These are phyloP conservation scores for Gliomastix tumulicola DNA, from an alignment of 2,329 filamentous ascomycete species.

Conservation along the genomic window DNA sequence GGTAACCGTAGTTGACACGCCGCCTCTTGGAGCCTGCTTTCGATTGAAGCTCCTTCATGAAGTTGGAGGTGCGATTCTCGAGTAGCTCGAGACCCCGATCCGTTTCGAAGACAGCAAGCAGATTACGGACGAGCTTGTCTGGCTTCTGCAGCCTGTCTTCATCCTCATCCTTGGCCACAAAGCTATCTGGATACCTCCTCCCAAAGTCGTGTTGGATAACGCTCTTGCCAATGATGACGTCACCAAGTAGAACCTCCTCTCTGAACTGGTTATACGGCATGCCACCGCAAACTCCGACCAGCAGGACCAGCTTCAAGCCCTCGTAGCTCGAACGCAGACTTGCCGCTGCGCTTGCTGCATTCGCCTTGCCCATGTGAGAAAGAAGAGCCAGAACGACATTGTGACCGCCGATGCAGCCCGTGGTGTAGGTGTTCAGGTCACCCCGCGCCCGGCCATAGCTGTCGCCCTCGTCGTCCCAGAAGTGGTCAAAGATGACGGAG, in stretches of 20 bases:
- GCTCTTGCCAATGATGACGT: conserved; percentile 19
- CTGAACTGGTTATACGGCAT: conserved; percentile 12
- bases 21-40: not conserved
- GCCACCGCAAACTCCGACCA: conserved; percentile 31
- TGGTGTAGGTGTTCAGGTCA: conserved; percentile 6
- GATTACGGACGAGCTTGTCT: conserved; percentile 15
- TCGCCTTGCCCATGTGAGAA: conserved; percentile 17
- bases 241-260: conserved; percentile 16
- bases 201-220: conserved; percentile 21
- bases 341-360: conserved; percentile 14
- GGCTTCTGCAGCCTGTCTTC: conserved; percentile 17
- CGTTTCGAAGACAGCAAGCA: not conserved
- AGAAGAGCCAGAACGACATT: conserved; percentile 17
- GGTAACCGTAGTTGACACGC: not conserved
- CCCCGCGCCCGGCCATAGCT: not conserved
- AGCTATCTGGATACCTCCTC: conserved; percentile 11
- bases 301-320: conserved; percentile 19
- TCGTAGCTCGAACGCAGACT: conserved; percentile 22
- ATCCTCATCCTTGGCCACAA: conserved; percentile 13
- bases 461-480: conserved; percentile 1
- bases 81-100: not conserved
- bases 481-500: conserved; percentile 5
- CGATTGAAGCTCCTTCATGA: not conserved
- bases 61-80: not conserved
- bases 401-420: conserved; percentile 13